phyloP scores from a whole-genome alignment of 495 filamentous ascomycete species.

The Chaetomidium leptoderma region DNA sequence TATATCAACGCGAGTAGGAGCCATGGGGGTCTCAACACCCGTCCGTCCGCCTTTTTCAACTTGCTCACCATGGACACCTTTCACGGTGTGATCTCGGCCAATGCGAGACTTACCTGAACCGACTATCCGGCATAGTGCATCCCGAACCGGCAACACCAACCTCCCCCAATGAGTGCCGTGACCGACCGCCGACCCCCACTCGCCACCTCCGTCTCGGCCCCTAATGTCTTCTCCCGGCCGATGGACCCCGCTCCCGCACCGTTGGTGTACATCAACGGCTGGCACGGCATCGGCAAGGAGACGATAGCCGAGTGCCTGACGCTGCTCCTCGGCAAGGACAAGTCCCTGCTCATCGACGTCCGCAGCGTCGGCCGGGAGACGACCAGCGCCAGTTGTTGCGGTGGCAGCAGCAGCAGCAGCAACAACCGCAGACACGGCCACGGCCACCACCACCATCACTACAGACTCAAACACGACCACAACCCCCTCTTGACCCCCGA shows the following conservation, averaged over 20 bases:
- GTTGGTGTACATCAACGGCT: slow-evolving; percentile 32
- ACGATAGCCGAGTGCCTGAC: slow-evolving; percentile 29
- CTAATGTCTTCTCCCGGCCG: slow-evolving; percentile 18
- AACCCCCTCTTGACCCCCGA: slow-evolving; percentile 23
- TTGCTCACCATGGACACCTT: neutral
- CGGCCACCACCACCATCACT: neutral
- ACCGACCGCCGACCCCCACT: slow-evolving; percentile 5
- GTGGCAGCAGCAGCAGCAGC: neutral
- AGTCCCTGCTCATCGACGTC: slow-evolving; percentile 26
- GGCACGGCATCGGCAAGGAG: slow-evolving; percentile 30
- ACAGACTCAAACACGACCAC: slow-evolving; percentile 2
- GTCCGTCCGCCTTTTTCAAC: neutral
- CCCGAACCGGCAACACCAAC: neutral
- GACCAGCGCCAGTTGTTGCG: neutral
- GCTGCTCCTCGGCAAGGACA: slow-evolving; percentile 25
- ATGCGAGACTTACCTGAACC: neutral
- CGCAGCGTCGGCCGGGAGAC: slow-evolving; percentile 16
- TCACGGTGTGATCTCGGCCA: neutral
- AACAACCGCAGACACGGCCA: slow-evolving; percentile 2
- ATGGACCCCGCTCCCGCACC: slow-evolving; percentile 24
- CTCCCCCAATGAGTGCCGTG: slow-evolving; percentile 5
- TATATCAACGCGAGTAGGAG: neutral
- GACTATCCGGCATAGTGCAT: neutral
- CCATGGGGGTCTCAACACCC: neutral
- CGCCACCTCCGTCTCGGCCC: slow-evolving; percentile 1